Evolutionary conservation across 441 rosid species (phyloP), one percentile per base, ranked within the genome.

Genomic region (Adansonia madagascariensis): DNA sequence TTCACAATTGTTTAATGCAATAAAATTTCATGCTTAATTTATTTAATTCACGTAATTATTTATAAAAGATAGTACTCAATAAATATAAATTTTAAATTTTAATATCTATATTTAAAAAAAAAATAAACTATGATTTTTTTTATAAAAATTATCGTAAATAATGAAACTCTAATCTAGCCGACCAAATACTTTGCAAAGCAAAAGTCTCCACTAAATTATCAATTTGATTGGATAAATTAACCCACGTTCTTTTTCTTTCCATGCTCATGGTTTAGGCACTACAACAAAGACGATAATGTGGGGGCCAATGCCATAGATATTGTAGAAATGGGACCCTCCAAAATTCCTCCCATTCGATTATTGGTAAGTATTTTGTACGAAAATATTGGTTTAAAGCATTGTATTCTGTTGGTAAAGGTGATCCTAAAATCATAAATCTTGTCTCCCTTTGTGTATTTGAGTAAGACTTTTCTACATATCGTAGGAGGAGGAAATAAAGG

Each of bases 331-430:
- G 50, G 27, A 35, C 75, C 67, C 52, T 24, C 53, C 57, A 55
- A 61, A 20, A 76, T 41, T 46, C 43, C 53, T 71, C 52, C 27
- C 22, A 17, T 6, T 64, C 14, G 41, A 50, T 59, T 57, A 11
- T 47, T 18, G 9, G 65, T 31, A n/a, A 8, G n/a, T 8, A 18
- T 62, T n/a, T 39, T 2, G 14, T 6, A 27, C 22, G 12, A 22
- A 74, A 82, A 62, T 66, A 80, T 35, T 76, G 43, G 49, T 64
- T 70, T 71, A 49, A 71, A 77, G 22, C 56, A 73, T 67, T 22
- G 55, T 77, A 70, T 46, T 70, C n/a, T 84, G 88, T 81, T 83
- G 86, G 85, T 52, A 87, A 85, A 87, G 80, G 82, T 31, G 35
- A 86, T 78, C 74, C 47, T 22, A 64, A 41, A 74, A 85, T 85